Evolutionary conservation across 2,329 filamentous ascomycete genomes (phyloP).

Genomic region (Sarocladiaceae sp.): DNA sequence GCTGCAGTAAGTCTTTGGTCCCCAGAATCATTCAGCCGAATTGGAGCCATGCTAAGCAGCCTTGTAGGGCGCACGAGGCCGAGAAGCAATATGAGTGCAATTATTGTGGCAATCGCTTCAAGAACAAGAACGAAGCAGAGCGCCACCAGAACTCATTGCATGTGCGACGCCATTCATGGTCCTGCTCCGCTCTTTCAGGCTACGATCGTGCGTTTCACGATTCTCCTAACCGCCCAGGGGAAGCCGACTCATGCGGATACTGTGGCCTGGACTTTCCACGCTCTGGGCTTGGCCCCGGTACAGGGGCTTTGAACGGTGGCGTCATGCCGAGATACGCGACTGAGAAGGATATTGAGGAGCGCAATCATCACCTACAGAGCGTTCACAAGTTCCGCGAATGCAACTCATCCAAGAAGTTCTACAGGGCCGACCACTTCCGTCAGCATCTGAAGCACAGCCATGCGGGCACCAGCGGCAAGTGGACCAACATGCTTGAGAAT

Average conservation of each 20-base stretch:
- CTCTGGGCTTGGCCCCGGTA: slow-evolving; percentile 34
- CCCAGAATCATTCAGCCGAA: no score
- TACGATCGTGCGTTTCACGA: slow-evolving; percentile 83
- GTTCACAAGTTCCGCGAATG: slow-evolving; percentile 97
- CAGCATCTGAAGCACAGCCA: slow-evolving; percentile 98
- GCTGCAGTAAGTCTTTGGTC: slow-evolving; percentile 70
- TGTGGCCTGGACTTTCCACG: slow-evolving; percentile 83
- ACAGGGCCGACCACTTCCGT: slow-evolving; percentile 92
- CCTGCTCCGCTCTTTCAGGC: slow-evolving; percentile 76
- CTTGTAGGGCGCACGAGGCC: slow-evolving; percentile 69
- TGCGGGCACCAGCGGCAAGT: slow-evolving; percentile 91
- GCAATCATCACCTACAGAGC: slow-evolving; percentile 80
- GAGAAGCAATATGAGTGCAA: slow-evolving; percentile 95
- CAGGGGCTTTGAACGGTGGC: slow-evolving; percentile 25
- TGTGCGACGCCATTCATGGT: slow-evolving; percentile 90
- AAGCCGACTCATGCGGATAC: slow-evolving; percentile 82
- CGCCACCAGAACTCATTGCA: slow-evolving; percentile 94
- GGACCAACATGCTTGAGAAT: slow-evolving; percentile 97
- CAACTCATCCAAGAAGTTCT: slow-evolving; percentile 98
- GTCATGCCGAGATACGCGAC: slow-evolving; percentile 47
- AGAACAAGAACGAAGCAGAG: slow-evolving; percentile 98
- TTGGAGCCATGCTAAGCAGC: not conserved
- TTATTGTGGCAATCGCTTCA: slow-evolving; percentile 92
- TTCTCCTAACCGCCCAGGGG: slow-evolving; percentile 59
- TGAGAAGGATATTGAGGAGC: slow-evolving; percentile 80